Evolutionary conservation across 2,329 filamentous ascomycete species (phyloP), one percentile per base, ranked within the genome.

Genomic region (Aspergillus puulaauensis): DNA sequence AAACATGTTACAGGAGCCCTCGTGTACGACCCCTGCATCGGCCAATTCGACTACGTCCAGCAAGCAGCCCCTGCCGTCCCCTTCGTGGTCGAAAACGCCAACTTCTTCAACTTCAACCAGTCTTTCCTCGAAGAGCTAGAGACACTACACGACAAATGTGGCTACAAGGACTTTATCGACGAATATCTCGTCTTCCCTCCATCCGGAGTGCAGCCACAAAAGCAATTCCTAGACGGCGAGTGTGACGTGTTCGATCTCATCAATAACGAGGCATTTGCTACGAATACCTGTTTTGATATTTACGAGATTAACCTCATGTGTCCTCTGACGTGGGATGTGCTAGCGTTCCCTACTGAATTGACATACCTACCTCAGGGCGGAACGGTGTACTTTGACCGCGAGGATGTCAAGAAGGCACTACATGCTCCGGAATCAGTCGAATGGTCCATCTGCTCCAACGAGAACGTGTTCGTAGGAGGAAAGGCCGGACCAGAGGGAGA

Each of bases 261-360:
- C 31, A 77, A 77, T 64, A 63, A 78, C 0, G 87, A 85, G 31
- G 81, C 82, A 7, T 61, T 78, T 4, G 68, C 77, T 1, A 73
- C 84, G 35, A 95, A 95, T 75, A 90, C 90, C 0, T 95, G 91
- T 77, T 96, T 89, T 75, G 86, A 91, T 70, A 77, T 90, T 11
- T 95, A 93, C 74, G 84, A 89, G 49, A 83, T 93, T 14, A 84
- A 84, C 2, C 86, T 85, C 4, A 89, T 86, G 12, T 95, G 90
- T 69, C 90, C 90, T 0, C 63, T 86, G 3, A 77, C 84, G 2
- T 90, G 85, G 81, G 86, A 91, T 57, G 83, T 89, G 0, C 78
- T 93, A 3, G 85, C 85, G 15, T 88, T 88, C 73, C 86, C 88
- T 2, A 69, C 66, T 14, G 64, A 64, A 3, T 61, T 74, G 2